phyloP scores from a whole-genome alignment of 768 basidiomycete species.

The Trametes elegans region DNA sequence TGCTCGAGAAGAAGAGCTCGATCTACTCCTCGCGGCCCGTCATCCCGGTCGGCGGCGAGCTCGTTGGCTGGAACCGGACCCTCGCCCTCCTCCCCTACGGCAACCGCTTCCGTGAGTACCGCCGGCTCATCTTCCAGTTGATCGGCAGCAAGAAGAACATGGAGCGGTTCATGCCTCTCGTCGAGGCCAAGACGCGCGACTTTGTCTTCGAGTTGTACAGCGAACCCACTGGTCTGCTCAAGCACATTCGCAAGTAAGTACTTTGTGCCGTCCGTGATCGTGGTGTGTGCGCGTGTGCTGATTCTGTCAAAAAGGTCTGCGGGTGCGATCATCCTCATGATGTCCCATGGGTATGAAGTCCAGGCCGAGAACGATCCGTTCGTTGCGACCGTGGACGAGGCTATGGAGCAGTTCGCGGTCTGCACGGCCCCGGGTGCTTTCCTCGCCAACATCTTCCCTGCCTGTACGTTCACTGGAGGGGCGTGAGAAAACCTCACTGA shows the following conservation, averaged over 20 bases:
- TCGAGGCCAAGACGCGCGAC: constrained; percentile 30
- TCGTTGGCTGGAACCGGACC: constrained; percentile 27
- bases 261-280: neutral
- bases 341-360: constrained; percentile 30
- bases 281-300: neutral
- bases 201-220: constrained; percentile 32
- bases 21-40: constrained; percentile 32
- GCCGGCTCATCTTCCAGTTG: constrained; percentile 24
- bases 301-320: constrained; percentile 19
- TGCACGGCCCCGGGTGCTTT: constrained; percentile 30
- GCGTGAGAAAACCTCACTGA: neutral
- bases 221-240: constrained; percentile 23
- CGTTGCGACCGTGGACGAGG: constrained; percentile 34
- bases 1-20: constrained; percentile 32
- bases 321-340: constrained; percentile 29
- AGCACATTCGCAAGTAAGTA: constrained; percentile 34
- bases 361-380: constrained; percentile 35
- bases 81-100: constrained; percentile 26
- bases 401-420: constrained; percentile 25
- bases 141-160: constrained; percentile 27
- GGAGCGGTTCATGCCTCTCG: constrained; percentile 27
- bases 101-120: constrained; percentile 26
- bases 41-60: constrained; percentile 28
- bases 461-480: neutral
- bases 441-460: constrained; percentile 32